phyloP scores from a whole-genome alignment of 192 early-diverging fungal species.

The Chytriomyces sp. region DNA sequence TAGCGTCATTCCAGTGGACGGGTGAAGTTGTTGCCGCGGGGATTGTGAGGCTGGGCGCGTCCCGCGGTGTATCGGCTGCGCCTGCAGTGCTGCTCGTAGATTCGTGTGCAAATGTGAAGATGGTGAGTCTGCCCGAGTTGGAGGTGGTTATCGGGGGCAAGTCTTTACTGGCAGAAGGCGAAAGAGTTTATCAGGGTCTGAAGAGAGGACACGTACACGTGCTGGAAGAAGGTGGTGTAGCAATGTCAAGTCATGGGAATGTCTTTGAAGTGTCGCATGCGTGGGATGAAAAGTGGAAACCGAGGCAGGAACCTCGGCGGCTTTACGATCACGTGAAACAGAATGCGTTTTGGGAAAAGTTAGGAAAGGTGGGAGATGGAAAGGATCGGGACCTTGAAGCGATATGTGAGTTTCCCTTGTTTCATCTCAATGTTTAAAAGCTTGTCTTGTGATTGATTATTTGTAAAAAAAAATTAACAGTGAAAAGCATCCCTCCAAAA shows the following conservation, averaged over 20 bases:
- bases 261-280: background rate
- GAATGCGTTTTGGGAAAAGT: conserved; percentile 22
- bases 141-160: conserved; percentile 13
- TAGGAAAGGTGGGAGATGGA: background rate
- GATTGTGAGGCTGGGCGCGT: background rate
- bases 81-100: conserved; percentile 31
- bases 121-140: conserved; percentile 35
- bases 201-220: conserved; percentile 20
- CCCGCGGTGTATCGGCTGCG: background rate
- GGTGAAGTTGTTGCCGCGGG: too few relatives aligned
- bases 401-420: conserved; percentile 25
- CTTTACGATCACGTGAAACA: conserved; percentile 32
- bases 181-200: background rate
- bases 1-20: too few relatives aligned
- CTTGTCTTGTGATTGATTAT: background rate
- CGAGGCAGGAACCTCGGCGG: conserved; percentile 18
- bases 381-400: conserved; percentile 25
- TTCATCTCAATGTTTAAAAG: background rate
- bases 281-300: conserved; percentile 28
- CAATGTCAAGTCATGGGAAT: background rate
- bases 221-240: background rate
- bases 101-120: conserved; percentile 9
- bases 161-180: too few relatives aligned
- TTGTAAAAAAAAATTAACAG: background rate
- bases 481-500: background rate